phyloP scores from a whole-genome alignment of 495 filamentous ascomycete species.

The Lasiosphaeria miniovina region DNA sequence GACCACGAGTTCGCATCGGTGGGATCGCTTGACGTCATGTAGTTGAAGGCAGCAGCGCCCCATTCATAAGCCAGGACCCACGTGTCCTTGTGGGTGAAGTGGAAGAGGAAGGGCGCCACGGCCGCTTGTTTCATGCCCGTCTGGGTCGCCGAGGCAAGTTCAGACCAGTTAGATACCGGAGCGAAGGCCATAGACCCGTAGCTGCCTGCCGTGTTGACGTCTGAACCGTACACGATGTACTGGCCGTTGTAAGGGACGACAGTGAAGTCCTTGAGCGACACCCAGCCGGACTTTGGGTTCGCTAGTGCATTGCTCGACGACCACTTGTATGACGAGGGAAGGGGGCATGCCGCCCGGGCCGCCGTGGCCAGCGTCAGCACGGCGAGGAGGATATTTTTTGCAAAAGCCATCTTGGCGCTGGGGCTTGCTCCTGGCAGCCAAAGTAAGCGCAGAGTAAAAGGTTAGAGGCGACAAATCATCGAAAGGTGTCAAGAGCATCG shows the following conservation, averaged over 20 bases:
- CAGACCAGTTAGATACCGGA: constrained; percentile 53
- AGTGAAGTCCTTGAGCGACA: constrained; percentile 59
- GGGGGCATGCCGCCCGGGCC: constrained; percentile 39
- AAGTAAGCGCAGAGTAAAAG: not conserved
- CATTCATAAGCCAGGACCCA: constrained; percentile 64
- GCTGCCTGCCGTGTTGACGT: constrained; percentile 31
- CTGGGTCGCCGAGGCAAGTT: constrained; percentile 53
- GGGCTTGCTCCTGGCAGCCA: not conserved
- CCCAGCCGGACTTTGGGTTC: constrained; percentile 49
- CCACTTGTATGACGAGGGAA: constrained; percentile 57
- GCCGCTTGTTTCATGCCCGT: constrained; percentile 44
- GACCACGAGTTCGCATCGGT: constrained; percentile 57
- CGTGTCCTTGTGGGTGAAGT: constrained; percentile 56
- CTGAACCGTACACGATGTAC: constrained; percentile 54
- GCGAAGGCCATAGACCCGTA: constrained; percentile 59
- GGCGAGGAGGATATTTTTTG: not conserved
- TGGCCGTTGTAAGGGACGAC: constrained; percentile 47
- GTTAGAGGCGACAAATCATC: not conserved
- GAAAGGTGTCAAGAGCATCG: not conserved
- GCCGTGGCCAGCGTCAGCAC: constrained; percentile 22
- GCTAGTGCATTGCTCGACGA: constrained; percentile 49
- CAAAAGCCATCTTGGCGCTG: not conserved
- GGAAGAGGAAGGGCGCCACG: constrained; percentile 62
- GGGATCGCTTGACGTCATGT: constrained; percentile 56
- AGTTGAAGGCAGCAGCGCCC: constrained; percentile 56